These are phyloP conservation scores for Niveomyces coronatus DNA, from an alignment of 2,329 filamentous ascomycete genomes.

Conservation along the genomic window DNA sequence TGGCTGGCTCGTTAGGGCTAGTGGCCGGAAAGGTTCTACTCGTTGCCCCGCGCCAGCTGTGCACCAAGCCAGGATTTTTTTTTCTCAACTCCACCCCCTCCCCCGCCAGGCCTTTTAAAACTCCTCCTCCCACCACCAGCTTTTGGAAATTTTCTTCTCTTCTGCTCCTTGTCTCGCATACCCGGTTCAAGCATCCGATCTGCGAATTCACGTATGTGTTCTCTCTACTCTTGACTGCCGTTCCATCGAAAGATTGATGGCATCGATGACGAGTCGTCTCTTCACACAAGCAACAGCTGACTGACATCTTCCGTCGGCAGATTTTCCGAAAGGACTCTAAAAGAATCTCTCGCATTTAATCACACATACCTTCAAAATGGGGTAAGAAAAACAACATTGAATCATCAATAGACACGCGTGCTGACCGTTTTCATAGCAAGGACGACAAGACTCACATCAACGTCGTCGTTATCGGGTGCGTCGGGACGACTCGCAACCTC, in stretches of 20 bases:
- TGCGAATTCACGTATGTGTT: conserved; percentile 28
- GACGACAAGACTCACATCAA: conserved; percentile 93
- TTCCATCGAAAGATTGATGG: not conserved
- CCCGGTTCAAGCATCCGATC: conserved; percentile 34
- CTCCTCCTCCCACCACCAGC: conserved; percentile 26
- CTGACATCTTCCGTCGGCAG: conserved; percentile 15
- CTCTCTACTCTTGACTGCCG: conserved; percentile 2
- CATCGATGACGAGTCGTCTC: not conserved
- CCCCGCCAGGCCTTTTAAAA: conserved; percentile 25
- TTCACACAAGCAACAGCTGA: not conserved
- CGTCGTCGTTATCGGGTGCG: conserved; percentile 81
- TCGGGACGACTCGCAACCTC: conserved; percentile 11
- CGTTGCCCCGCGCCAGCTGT: conserved; percentile 26
- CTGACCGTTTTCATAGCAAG: conserved; percentile 52
- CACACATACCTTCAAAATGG: conserved; percentile 27
- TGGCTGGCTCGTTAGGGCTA: conserved; percentile 5
- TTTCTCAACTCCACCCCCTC: conserved; percentile 17
- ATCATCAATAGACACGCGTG: not conserved
- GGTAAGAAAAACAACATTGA: conserved; percentile 12
- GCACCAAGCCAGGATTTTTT: conserved; percentile 13
- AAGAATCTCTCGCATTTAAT: conserved; percentile 14
- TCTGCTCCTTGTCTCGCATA: conserved; percentile 34
- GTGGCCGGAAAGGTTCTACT: conserved; percentile 2
- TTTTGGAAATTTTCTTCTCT: conserved; percentile 26
- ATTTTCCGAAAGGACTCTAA: conserved; percentile 16